These are phyloP conservation scores for Powellomyces hirtus DNA, from an alignment of 192 early-diverging fungal genomes.

Conservation along the genomic window DNA sequence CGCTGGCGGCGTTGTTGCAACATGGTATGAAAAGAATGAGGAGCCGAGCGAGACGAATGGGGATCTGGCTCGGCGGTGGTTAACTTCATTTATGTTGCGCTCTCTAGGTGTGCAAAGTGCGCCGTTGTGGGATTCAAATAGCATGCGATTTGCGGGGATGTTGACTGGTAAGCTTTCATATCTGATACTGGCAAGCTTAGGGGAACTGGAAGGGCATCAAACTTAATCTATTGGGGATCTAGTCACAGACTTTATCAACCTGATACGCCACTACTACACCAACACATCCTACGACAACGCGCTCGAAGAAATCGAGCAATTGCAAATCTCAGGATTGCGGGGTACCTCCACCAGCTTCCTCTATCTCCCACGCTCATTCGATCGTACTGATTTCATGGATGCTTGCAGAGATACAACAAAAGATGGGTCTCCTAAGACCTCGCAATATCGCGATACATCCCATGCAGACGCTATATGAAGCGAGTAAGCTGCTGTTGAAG, in stretches of 20 bases:
- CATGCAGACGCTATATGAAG: constrained; percentile 81
- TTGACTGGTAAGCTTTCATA: constrained; percentile 71
- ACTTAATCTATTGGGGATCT: no score
- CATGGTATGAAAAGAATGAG: constrained; percentile 65
- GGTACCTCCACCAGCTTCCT: no score
- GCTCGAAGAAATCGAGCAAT: constrained; percentile 81
- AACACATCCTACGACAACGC: constrained; percentile 68
- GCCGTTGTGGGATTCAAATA: constrained; percentile 81
- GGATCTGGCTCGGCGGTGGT: no score
- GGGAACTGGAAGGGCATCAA: background rate
- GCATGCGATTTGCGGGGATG: constrained; percentile 88
- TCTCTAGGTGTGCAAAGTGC: constrained; percentile 86
- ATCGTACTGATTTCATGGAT: background rate
- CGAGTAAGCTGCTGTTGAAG: constrained; percentile 73
- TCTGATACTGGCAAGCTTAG: no score
- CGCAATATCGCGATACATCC: constrained; percentile 77
- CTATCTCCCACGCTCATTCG: no score
- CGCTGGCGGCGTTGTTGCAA: constrained; percentile 86
- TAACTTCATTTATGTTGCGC: no score
- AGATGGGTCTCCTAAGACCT: constrained; percentile 55
- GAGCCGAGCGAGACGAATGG: background rate
- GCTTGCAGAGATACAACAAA: constrained; percentile 57
- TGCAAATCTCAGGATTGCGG: constrained; percentile 66
- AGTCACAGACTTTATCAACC: constrained; percentile 92
- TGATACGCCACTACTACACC: constrained; percentile 92